Evolutionary conservation across 345 rosid genomes (phyloP).

Genomic region (Geranium rotundifolium): DNA sequence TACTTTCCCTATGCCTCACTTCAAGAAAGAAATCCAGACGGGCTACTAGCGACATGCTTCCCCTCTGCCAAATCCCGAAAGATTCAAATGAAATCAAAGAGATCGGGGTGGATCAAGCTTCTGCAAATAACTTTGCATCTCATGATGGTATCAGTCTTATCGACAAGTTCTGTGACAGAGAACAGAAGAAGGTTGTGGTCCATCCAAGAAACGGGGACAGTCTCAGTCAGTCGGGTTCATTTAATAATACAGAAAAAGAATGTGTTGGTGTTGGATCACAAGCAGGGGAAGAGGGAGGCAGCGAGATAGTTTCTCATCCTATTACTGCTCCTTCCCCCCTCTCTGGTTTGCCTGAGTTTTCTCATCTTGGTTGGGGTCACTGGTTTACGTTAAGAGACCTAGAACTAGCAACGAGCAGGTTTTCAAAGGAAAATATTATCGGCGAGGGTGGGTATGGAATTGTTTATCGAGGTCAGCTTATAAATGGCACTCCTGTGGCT

Average conservation of each 20-base stretch:
- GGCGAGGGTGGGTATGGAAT: conserved; percentile 22
- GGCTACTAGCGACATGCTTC: conserved; percentile 7
- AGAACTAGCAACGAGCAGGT: conserved; percentile 12
- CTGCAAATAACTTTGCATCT: conserved; percentile 5
- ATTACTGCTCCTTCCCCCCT: conserved; percentile 15
- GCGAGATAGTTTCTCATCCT: conserved; percentile 9
- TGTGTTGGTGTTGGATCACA: conserved; percentile 7
- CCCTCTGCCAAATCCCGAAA: conserved; percentile 11
- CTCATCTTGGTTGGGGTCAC: conserved; percentile 18
- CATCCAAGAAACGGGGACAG: conserved; percentile 11
- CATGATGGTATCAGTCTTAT: conserved; percentile 6
- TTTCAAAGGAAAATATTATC: conserved; percentile 14
- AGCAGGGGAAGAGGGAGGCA: conserved; percentile 9
- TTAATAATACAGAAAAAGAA: conserved; percentile 13
- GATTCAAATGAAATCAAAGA: conserved; percentile 16
- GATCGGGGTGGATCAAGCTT: conserved; percentile 13
- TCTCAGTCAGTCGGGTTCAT: conserved; percentile 15
- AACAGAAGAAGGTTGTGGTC: conserved; percentile 11
- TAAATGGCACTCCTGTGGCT: conserved; percentile 16
- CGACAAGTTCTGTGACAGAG: conserved; percentile 8
- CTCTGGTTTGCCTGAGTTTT: conserved; percentile 16
- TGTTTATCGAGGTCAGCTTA: conserved; percentile 12
- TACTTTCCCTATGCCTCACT: conserved; percentile 9
- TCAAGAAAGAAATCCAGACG: conserved; percentile 9
- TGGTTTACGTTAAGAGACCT: conserved; percentile 17